Evolutionary conservation across 2,329 filamentous ascomycete species (phyloP).

Genomic region (Diplodia mutila): DNA sequence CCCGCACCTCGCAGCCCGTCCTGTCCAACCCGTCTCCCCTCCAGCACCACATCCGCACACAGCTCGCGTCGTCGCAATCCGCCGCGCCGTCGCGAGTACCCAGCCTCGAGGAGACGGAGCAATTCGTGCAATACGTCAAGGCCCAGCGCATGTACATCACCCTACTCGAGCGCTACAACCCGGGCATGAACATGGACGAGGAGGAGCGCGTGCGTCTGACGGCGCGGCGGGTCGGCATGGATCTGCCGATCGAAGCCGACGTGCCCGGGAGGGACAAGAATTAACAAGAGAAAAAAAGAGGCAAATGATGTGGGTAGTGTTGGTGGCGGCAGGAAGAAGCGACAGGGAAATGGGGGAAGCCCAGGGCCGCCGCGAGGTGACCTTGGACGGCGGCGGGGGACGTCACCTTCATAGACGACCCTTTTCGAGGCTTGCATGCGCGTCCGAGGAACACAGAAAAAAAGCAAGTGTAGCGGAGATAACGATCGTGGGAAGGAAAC

Average conservation of each 20-base stretch:
- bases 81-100: slow-evolving; percentile 21
- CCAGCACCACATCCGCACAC: slow-evolving; percentile 68
- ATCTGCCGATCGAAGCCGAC: slow-evolving; percentile 62
- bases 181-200: slow-evolving; percentile 85
- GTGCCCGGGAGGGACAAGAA: not conserved
- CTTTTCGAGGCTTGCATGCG: not conserved
- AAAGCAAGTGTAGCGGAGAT: not conserved
- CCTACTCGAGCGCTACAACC: slow-evolving; percentile 89
- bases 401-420: not conserved
- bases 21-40: slow-evolving; percentile 66
- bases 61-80: slow-evolving; percentile 53
- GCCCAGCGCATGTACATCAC: slow-evolving; percentile 84
- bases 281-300: not conserved
- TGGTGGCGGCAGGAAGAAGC: not conserved
- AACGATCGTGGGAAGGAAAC: not conserved
- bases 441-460: not conserved
- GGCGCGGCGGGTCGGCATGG: slow-evolving; percentile 86
- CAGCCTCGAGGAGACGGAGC: slow-evolving; percentile 63
- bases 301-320: not conserved
- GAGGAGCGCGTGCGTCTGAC: slow-evolving; percentile 80
- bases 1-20: slow-evolving; percentile 39
- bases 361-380: too few relatives aligned
- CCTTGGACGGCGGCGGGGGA: not conserved
- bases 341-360: not conserved
- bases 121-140: slow-evolving; percentile 77